Evolutionary conservation across 805 yeast genomes (phyloP).

Genomic region (Cyberlindnera bimundalis): DNA sequence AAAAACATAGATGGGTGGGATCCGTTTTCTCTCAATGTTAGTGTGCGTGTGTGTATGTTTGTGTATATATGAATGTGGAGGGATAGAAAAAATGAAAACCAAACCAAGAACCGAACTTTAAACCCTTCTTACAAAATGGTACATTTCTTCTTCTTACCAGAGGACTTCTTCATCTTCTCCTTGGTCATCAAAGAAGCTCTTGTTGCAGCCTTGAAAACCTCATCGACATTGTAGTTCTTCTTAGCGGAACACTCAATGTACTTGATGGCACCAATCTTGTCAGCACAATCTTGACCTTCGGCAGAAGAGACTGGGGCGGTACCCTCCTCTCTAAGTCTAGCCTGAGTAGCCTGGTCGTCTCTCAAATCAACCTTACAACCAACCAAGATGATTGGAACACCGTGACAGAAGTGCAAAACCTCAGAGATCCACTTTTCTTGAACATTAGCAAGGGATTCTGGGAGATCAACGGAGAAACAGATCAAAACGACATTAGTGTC

Average conservation of each 20-base stretch:
- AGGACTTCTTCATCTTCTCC: slow-evolving; percentile 43
- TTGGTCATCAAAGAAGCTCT: slow-evolving; percentile 73
- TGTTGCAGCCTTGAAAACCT: slow-evolving; percentile 89
- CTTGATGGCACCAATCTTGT: slow-evolving; percentile 81
- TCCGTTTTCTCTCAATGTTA: background rate
- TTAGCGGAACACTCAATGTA: slow-evolving; percentile 92
- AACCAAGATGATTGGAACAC: slow-evolving; percentile 87
- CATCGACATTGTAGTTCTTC: slow-evolving; percentile 87
- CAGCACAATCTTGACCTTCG: slow-evolving; percentile 86
- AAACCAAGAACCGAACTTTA: background rate
- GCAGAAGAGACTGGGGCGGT: slow-evolving; percentile 77
- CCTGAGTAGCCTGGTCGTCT: slow-evolving; percentile 74
- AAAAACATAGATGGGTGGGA: no score
- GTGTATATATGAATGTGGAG: background rate
- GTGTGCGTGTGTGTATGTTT: background rate
- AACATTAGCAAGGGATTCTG: slow-evolving; percentile 89
- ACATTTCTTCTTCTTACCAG: slow-evolving; percentile 52
- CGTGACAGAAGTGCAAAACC: slow-evolving; percentile 90
- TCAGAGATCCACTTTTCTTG: slow-evolving; percentile 96
- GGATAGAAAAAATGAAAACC: background rate
- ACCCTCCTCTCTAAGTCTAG: slow-evolving; percentile 67
- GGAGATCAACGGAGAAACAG: slow-evolving; percentile 87
- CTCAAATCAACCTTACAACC: slow-evolving; percentile 92
- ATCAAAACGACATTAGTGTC: slow-evolving; percentile 89
- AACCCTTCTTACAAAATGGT: slow-evolving; percentile 47